Evolutionary conservation across 805 yeast species (phyloP).

Genomic region (Kazachstania taianensis): DNA sequence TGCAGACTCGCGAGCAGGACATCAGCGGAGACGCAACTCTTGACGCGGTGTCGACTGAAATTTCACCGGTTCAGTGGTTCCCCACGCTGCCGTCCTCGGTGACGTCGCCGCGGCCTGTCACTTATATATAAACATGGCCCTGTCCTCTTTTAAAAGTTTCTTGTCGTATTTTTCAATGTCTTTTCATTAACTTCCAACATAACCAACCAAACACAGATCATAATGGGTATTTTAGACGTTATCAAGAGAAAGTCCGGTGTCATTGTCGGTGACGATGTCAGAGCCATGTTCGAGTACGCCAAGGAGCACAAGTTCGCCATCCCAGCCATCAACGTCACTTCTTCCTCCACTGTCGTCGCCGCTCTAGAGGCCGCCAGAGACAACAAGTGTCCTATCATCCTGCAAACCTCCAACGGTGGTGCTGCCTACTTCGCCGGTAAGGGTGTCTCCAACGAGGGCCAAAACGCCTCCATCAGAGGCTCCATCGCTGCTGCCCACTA

Average conservation of each 20-base stretch:
- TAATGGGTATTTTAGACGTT: constrained; percentile 63
- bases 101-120: too few relatives aligned
- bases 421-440: constrained; percentile 99
- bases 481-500: constrained; percentile 96
- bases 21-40: background rate
- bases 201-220: constrained; percentile 7
- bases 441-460: constrained; percentile 91
- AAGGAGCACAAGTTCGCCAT: constrained; percentile 90
- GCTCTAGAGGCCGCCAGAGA: constrained; percentile 97
- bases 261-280: constrained; percentile 96
- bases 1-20: too few relatives aligned
- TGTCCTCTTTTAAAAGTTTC: background rate
- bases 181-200: background rate
- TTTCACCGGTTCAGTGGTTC: too few relatives aligned
- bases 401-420: constrained; percentile 98
- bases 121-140: too few relatives aligned
- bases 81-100: too few relatives aligned
- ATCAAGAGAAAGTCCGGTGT: constrained; percentile 91
- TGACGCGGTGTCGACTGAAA: background rate
- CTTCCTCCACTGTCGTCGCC: constrained; percentile 94
- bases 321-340: constrained; percentile 97
- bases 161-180: background rate
- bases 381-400: constrained; percentile 84
- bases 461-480: constrained; percentile 90
- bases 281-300: constrained; percentile 75